Evolutionary conservation across 257 asterid genomes (phyloP), one percentile per base, ranked within the genome.

Genomic region (Galeopsis tetrahit): DNA sequence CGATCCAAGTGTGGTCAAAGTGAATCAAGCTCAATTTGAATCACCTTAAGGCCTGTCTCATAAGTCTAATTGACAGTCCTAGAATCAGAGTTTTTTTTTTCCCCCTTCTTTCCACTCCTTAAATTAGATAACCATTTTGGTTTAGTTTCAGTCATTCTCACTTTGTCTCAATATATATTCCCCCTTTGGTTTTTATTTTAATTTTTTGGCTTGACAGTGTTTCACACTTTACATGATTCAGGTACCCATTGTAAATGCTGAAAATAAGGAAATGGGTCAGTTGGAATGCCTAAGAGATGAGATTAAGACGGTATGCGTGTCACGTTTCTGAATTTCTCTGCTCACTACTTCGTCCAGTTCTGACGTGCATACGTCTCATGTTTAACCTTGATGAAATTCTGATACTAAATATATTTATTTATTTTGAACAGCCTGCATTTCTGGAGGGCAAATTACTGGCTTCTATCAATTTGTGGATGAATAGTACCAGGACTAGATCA

Each of bases 391-490:
- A 13, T 13, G 59, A 56, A 56, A 39, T 38, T 55, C 36, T 74
- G 67, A 46, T 76, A 51, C 63, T 53, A 38, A 43, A 69, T 36
- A 44, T 49, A 68, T 48, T 67, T 76, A 64, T 33, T 58, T 77
- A 48, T 64, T 57, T 70, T 76, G 39, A 56, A 52, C 97, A 90
- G 97, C 98, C 97, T 76, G 79, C 84, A 63, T 87, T 86, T 87
- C 80, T 92, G 83, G 86, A 82, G 78, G 82, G 82, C 66, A 92
- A 88, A 84, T 44, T 64, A 11, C 63, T 91, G 71, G 83, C 85
- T 68, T 85, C 97, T 70, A 80, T 94, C 82, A 91, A 94, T 87
- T 80, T 94, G 79, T 94, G 99, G 99, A 91, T 91, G 99, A 91
- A 87, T 83, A 88, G 83, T 71, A 84, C 84, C 79, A 79, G 79